These are phyloP conservation scores for Capsella rubella DNA, from an alignment of 441 rosid genomes.

Conservation along the genomic window DNA sequence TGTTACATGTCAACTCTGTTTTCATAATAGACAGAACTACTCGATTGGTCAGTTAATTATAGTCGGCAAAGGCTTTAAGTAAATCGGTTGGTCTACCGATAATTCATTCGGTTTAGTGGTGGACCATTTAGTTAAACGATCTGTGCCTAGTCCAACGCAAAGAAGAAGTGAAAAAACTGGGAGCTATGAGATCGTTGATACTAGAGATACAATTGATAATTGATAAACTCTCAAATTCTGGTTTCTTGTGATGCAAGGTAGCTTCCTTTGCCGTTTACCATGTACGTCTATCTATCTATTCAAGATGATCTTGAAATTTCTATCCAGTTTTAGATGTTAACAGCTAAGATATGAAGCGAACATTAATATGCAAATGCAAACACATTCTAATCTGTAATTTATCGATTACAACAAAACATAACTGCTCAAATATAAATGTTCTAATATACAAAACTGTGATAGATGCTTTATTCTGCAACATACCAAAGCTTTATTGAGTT, in stretches of 20 bases:
- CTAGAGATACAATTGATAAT: background rate
- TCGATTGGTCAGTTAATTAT: background rate
- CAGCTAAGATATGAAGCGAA: background rate
- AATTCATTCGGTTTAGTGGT: background rate
- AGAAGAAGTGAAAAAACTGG: background rate
- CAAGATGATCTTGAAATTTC: background rate
- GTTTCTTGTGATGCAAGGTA: constrained; percentile 29
- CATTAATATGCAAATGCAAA: background rate
- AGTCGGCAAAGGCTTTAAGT: background rate
- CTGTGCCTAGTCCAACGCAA: too few species aligned
- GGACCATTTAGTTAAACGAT: background rate
- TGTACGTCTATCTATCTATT: background rate
- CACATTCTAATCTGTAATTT: background rate
- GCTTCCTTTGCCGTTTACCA: background rate
- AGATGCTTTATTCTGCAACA: too few species aligned
- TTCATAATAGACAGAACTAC: background rate
- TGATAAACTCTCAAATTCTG: background rate
- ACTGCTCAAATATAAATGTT: too few species aligned
- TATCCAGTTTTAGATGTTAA: background rate
- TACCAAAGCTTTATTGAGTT: too few species aligned
- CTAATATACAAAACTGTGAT: too few species aligned
- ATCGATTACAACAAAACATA: too few species aligned
- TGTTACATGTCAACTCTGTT: background rate
- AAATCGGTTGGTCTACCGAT: background rate
- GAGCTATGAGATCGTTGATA: background rate